Evolutionary conservation across 306 rosid species (phyloP).

Genomic region (Quercus glauca): DNA sequence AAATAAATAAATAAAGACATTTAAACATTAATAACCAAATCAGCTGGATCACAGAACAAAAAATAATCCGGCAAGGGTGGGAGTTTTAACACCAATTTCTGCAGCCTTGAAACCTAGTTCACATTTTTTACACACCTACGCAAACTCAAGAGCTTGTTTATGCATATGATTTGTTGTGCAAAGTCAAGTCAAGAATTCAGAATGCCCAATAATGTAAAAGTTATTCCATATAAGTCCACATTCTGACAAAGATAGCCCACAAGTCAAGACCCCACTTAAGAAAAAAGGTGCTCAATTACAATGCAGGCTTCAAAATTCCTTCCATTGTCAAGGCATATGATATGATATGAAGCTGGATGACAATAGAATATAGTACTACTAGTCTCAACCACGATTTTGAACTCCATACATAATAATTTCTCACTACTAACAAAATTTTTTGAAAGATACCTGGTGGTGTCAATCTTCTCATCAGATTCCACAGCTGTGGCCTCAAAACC

Average conservation of each 20-base stretch:
- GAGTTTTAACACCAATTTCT: not conserved
- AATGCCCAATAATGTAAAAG: not conserved
- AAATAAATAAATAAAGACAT: no score
- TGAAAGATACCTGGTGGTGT: slow-evolving; percentile 68
- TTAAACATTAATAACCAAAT: not conserved
- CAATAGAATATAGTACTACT: not conserved
- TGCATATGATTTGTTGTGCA: not conserved
- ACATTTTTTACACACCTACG: not conserved
- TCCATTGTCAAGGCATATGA: slow-evolving; percentile 2
- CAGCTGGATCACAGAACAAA: not conserved
- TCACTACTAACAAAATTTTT: not conserved
- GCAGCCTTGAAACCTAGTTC: not conserved
- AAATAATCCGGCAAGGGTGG: not conserved
- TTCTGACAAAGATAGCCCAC: slow-evolving; percentile 1
- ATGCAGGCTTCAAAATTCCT: slow-evolving; percentile 1
- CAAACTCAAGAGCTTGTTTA: not conserved
- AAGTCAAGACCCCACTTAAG: not conserved
- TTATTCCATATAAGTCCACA: not conserved
- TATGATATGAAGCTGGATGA: slow-evolving; percentile 1
- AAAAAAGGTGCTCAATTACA: not conserved
- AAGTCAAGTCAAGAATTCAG: not conserved
- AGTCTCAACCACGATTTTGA: not conserved
- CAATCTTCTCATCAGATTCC: slow-evolving; percentile 88
- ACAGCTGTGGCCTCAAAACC: slow-evolving; percentile 97
- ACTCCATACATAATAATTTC: not conserved